Evolutionary conservation across 495 filamentous ascomycete species (phyloP).

Genomic region (Pseudevernia furfuracea): DNA sequence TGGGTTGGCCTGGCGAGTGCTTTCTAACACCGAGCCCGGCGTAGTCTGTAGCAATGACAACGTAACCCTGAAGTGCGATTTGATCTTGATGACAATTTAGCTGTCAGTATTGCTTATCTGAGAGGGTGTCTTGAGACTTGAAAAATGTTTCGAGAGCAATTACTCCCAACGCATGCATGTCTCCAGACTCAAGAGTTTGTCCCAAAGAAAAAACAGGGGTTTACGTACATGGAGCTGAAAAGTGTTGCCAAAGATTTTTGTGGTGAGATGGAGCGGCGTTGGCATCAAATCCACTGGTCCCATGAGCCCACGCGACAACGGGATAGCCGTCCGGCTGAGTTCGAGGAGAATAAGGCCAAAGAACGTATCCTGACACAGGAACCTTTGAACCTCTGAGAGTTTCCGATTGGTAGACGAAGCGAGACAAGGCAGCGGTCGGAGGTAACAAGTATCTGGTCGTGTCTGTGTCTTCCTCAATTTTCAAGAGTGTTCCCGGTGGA

Average conservation of each 20-base stretch:
- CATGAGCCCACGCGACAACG: slow-evolving; percentile 47
- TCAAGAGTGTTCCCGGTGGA: slow-evolving; percentile 16
- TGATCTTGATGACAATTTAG: too few species aligned
- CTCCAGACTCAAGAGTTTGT: too few species aligned
- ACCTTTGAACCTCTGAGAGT: slow-evolving; percentile 40
- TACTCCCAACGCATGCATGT: too few species aligned
- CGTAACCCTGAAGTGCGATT: slow-evolving; percentile 44
- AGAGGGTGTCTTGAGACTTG: too few species aligned
- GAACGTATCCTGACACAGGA: slow-evolving; percentile 45
- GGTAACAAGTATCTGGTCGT: slow-evolving; percentile 24
- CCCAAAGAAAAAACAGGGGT: too few species aligned
- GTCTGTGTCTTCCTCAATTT: slow-evolving; percentile 10
- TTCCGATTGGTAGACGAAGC: slow-evolving; percentile 42
- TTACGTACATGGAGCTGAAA: slow-evolving; percentile 38
- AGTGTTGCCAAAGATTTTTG: slow-evolving; percentile 41
- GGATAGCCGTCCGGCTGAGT: slow-evolving; percentile 28
- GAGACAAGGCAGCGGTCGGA: slow-evolving; percentile 36
- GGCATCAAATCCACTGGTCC: slow-evolving; percentile 42
- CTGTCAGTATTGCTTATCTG: too few species aligned
- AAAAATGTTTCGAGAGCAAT: too few species aligned
- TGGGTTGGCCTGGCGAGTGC: slow-evolving; percentile 31
- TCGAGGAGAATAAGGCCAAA: slow-evolving; percentile 43
- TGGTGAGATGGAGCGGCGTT: slow-evolving; percentile 40
- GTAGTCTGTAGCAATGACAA: slow-evolving; percentile 50
- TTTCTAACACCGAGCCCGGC: slow-evolving; percentile 44